Evolutionary conservation across 108 stramenopile genomes (phyloP), one percentile per base, ranked within the genome.

Genomic region (Cyclotella kingstonii): DNA sequence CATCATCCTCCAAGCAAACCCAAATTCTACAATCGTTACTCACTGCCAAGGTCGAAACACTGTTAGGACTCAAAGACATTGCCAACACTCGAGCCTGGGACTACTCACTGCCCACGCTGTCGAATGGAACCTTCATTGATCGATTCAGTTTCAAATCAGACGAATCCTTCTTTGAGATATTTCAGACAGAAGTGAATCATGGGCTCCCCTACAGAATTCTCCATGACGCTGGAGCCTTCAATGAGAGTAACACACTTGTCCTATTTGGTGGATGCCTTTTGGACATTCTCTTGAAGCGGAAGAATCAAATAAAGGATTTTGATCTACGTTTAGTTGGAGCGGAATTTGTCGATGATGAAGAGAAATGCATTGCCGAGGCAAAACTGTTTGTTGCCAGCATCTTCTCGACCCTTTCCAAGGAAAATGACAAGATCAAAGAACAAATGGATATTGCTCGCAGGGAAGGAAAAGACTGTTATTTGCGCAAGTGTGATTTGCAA

Each of bases 251-350:
- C 19, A 19, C 35, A 21, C 17, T 64, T 18, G 63, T 64, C 5
- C 30, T 54, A 12, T 64, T 64, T 44, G 63, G 63, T 8, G 63
- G 63, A 9, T 64, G 63, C 27, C 10, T 64, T 12, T 23, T 64
- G 15, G 63, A 64, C 34, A 64, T 64, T 33, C 17, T 64, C 19
- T 18, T 64, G 15, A 53, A 53, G 22, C 52, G 51, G 19, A 12
- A 42, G 5, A 0, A 53, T 4, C 5, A 2, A 10, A 64, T 64
- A 5, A 64, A 53, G n/a, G 63, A 64, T 26, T 64, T 64, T 54
- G 63, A 64, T 44, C 36, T 64, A 18, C 34, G 63, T 17, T 29
- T 64, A 11, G 43, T 64, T 17, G 63, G 63, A 18, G 51, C 38
- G 30, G 51, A 39, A 21, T 64, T 53, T 51, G 30, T 64, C 51